Conservation (phyloP, 2,329 filamentous ascomycete species). For the Trematosphaeria pertusa region DNA sequence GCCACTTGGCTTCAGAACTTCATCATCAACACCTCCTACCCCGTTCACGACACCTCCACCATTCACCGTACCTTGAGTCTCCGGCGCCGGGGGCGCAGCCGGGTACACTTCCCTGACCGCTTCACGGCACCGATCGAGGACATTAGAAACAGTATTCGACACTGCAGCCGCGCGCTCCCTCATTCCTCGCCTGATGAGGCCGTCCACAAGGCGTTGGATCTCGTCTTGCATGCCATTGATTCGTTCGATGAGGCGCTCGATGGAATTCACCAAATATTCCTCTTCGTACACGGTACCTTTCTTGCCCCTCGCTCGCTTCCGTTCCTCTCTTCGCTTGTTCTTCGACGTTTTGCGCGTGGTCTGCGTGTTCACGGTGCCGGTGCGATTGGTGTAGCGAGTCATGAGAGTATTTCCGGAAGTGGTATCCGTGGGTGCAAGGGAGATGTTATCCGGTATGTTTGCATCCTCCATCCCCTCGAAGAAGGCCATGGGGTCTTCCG, state of each 20-base stretch:
- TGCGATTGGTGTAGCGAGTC: slow-evolving; percentile 86
- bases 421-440: slow-evolving; percentile 83
- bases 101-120: slow-evolving; percentile 66
- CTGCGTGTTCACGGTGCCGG: slow-evolving; percentile 74
- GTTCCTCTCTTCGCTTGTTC: slow-evolving; percentile 87
- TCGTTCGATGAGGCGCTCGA: slow-evolving; percentile 81
- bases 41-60: slow-evolving; percentile 9
- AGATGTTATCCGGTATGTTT: slow-evolving; percentile 91
- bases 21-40: slow-evolving; percentile 23
- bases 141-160: slow-evolving; percentile 75
- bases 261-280: slow-evolving; percentile 91
- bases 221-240: slow-evolving; percentile 77
- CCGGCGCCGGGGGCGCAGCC: no score
- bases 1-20: slow-evolving; percentile 44
- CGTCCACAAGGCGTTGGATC: slow-evolving; percentile 75
- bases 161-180: slow-evolving; percentile 82
- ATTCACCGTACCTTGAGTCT: neutral
- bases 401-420: slow-evolving; percentile 85
- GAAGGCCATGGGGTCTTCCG: slow-evolving; percentile 84
- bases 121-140: slow-evolving; percentile 71
- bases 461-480: slow-evolving; percentile 71
- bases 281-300: slow-evolving; percentile 98
- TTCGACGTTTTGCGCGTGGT: slow-evolving; percentile 83
- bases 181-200: slow-evolving; percentile 81
- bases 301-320: slow-evolving; percentile 91